Percentiles rank a stretch among this genome's conserved stretches.
phyloP scores from a whole-genome alignment of 495 filamentous ascomycete genomes.

The Neurospora sp. region DNA sequence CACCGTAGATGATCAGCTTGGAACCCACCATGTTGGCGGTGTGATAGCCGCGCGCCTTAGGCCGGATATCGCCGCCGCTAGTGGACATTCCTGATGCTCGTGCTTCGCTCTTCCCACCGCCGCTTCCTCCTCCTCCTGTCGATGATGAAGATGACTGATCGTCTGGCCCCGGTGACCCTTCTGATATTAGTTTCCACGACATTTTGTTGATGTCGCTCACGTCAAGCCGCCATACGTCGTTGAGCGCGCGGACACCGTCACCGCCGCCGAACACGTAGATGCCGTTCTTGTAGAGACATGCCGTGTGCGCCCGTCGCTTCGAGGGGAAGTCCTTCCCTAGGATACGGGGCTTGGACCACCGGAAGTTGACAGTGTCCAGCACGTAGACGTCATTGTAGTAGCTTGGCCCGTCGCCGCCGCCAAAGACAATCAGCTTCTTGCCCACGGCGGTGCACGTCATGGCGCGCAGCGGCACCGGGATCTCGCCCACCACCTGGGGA shows the following conservation, averaged over 20 bases:
- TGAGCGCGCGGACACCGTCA: constrained; percentile 53
- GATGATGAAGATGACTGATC: constrained; percentile 4
- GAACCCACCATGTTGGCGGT: constrained; percentile 60
- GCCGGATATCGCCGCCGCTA: constrained; percentile 23
- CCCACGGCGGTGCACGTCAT: constrained; percentile 59
- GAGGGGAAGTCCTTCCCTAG: constrained; percentile 41
- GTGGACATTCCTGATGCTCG: background rate
- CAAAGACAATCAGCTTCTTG: constrained; percentile 56
- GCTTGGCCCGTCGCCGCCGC: constrained; percentile 53
- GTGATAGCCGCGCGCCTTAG: constrained; percentile 55
- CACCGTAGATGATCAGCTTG: constrained; percentile 58
- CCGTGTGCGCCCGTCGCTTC: constrained; percentile 51
- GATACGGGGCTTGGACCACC: constrained; percentile 48
- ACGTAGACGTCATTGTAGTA: constrained; percentile 64
- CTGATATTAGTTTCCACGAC: constrained; percentile 51
- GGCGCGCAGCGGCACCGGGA: constrained; percentile 50
- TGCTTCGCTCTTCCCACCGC: background rate
- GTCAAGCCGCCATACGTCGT: constrained; percentile 58
- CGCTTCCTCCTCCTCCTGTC: background rate
- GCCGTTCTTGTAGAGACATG: constrained; percentile 54
- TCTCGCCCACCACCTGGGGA: constrained; percentile 48
- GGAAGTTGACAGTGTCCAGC: constrained; percentile 52
- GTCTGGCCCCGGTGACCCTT: constrained; percentile 12
- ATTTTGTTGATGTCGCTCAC: constrained; percentile 51
- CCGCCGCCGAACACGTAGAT: constrained; percentile 60